Evolutionary conservation across 2,329 filamentous ascomycete genomes (phyloP).

Genomic region (Dothideomycetidae sp.): DNA sequence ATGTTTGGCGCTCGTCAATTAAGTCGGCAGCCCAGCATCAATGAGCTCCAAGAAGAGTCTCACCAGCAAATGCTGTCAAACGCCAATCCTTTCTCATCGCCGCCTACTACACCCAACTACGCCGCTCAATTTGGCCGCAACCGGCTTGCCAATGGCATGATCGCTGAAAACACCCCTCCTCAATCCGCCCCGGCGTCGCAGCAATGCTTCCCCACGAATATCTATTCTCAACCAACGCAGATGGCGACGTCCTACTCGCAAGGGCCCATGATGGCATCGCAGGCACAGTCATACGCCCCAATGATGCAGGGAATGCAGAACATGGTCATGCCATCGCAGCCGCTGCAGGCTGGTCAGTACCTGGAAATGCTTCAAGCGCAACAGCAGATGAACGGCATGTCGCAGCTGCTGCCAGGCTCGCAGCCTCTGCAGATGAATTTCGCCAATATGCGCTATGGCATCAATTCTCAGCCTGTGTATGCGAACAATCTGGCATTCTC

Average conservation of each 20-base stretch:
- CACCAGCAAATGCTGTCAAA: slow-evolving; percentile 16
- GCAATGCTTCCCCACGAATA: slow-evolving; percentile 30
- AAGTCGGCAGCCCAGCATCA: slow-evolving; percentile 28
- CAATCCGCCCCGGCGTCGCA: slow-evolving; percentile 38
- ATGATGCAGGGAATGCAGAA: slow-evolving; percentile 13
- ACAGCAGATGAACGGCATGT: slow-evolving; percentile 12
- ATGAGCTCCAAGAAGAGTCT: slow-evolving; percentile 22
- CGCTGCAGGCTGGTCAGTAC: slow-evolving; percentile 10
- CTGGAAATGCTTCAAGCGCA: slow-evolving; percentile 12
- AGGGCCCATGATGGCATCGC: slow-evolving; percentile 12
- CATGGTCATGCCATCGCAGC: slow-evolving; percentile 10
- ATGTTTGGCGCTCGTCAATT: slow-evolving; percentile 14
- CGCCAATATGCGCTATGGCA: slow-evolving; percentile 2
- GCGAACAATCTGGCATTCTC: slow-evolving; percentile 9
- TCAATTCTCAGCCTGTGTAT: not conserved
- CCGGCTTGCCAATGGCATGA: slow-evolving; percentile 19
- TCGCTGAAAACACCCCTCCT: slow-evolving; percentile 34
- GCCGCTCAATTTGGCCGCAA: slow-evolving; percentile 19
- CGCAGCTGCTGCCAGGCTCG: slow-evolving; percentile 6
- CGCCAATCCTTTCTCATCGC: slow-evolving; percentile 25
- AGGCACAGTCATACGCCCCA: slow-evolving; percentile 10
- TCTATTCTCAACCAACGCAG: slow-evolving; percentile 13
- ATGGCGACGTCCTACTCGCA: slow-evolving; percentile 11
- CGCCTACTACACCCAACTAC: slow-evolving; percentile 32
- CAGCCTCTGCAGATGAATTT: slow-evolving; percentile 3